Percentiles rank a stretch among this genome's conserved stretches.
phyloP scores from a whole-genome alignment of 768 basidiomycete genomes.

The Clitopilus passeckerianus region DNA sequence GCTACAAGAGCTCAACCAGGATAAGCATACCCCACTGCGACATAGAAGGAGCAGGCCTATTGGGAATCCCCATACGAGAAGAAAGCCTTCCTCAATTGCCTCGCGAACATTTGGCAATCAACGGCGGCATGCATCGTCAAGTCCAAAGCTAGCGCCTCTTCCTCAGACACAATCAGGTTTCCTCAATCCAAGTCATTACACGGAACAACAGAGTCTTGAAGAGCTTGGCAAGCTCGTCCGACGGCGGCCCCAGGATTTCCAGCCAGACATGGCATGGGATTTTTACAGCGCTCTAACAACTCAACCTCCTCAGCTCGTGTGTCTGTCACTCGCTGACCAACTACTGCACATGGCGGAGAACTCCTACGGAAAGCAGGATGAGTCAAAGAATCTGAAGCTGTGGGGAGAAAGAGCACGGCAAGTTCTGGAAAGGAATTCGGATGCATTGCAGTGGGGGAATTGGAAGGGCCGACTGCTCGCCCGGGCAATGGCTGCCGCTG shows the following conservation, averaged over 20 bases:
- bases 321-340: neutral
- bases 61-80: neutral
- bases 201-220: neutral
- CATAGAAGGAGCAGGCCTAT: constrained; percentile 4
- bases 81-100: neutral
- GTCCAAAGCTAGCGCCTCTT: constrained; percentile 6
- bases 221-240: neutral
- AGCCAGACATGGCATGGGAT: neutral
- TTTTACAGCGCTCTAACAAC: neutral
- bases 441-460: neutral
- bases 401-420: neutral
- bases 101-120: constrained; percentile 9
- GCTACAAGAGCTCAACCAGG: constrained; percentile 25
- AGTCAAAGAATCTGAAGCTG: neutral
- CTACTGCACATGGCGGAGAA: neutral
- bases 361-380: neutral
- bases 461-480: neutral
- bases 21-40: constrained; percentile 4
- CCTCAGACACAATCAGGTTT: neutral
- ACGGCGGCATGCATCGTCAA: constrained; percentile 19
- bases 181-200: neutral
- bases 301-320: neutral
- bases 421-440: neutral
- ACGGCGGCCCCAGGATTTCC: neutral
- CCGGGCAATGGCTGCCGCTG: neutral